phyloP scores from a whole-genome alignment of 139 green algal genomes.

The Closterium sp. region DNA sequence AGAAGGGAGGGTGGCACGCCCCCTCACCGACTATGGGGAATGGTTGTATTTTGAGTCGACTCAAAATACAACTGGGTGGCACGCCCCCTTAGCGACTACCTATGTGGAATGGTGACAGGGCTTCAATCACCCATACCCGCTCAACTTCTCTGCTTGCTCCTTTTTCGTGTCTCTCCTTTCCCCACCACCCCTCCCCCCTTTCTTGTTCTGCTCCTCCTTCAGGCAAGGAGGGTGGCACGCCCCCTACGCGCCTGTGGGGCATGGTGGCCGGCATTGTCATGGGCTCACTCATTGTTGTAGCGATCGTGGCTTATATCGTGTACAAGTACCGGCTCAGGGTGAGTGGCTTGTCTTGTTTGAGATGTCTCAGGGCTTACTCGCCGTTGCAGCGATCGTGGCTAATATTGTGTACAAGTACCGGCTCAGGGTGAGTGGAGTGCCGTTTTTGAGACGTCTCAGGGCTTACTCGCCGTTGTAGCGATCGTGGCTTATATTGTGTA shows the following conservation, averaged over 20 bases:
- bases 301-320: conserved; percentile 39
- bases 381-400: too few relatives aligned
- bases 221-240: not conserved
- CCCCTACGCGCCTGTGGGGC: not conserved
- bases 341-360: too few relatives aligned
- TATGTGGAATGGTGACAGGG: too few relatives aligned
- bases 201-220: not conserved
- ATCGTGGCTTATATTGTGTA: conserved; percentile 46
- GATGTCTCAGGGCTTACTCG: too few relatives aligned
- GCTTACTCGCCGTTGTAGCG: conserved; percentile 15
- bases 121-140: too few relatives aligned
- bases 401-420: too few relatives aligned
- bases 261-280: conserved; percentile 27
- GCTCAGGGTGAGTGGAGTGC: not conserved
- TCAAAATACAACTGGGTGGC: too few relatives aligned
- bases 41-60: too few relatives aligned
- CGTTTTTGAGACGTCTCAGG: not conserved
- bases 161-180: not conserved
- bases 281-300: conserved; percentile 15
- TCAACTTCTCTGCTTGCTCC: not conserved
- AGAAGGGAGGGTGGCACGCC: too few relatives aligned
- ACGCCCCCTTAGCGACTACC: too few relatives aligned
- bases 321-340: conserved; percentile 52
- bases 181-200: not conserved
- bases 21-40: too few relatives aligned